Base-by-base conservation (phyloP, 164 flowering plant genomes). In the Vitis riparia region DNA sequence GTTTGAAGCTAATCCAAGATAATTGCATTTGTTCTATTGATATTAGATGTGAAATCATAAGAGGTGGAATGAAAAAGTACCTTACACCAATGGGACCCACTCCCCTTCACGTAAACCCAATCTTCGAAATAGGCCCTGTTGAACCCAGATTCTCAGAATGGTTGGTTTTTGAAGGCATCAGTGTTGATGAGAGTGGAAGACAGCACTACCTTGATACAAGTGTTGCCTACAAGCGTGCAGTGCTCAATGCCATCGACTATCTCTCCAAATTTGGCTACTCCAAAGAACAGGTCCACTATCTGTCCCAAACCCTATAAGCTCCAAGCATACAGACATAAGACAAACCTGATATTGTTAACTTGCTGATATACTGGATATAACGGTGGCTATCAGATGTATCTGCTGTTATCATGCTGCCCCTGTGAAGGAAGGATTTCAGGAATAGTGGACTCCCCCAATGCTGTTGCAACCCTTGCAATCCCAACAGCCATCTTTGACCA, bases 81-180 rank as follows among this genome's bases (percentile, higher is more conserved):
- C 89, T 93, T 30, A 95, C 98, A 52, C 98, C 98, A 51, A 93
- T 95, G 99, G 98, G 98, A 23, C 99, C 97, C 0, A 93, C 98
- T 51, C 84, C 85, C 17, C 94, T 95, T 51, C 97, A 93, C 68
- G 98, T 95, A 23, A 95, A 92, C 71, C 99, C 98, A 4, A 91
- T 95, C 79, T 95, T 92, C 52, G 98, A 92, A 83, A 95, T 90
- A 62, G 99, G 98, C 3, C 96, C 97, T 0, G 81, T 93, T 2
- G 97, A 95, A 72, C 99, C 98, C 53, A 85, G 96, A 74, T 95
- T 95, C 87, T 92, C 97, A 12, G 99, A 95, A 62, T 92, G 99
- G 99, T 65, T 95, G 75, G 98, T 95, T 12, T 95, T 95, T 74
- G 97, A 92, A 77, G 99, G 98, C 65, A 91, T 95, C 71, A 95